Evolutionary conservation across 2,329 filamentous ascomycete species (phyloP).

Genomic region (Penicillium janthinellum): DNA sequence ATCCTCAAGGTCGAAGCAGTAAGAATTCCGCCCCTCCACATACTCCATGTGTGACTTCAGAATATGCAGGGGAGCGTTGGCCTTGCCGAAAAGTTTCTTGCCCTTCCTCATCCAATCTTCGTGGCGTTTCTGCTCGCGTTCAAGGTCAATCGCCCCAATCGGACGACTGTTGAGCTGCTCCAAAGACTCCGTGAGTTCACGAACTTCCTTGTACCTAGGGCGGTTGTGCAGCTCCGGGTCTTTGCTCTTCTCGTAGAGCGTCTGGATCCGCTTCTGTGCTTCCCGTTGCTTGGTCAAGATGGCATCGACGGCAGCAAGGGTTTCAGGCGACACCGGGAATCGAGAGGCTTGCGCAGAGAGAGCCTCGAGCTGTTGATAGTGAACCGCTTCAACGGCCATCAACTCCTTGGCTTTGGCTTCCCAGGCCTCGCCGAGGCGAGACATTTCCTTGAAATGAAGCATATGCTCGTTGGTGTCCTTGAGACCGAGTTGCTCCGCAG

Average conservation of each 20-base stretch:
- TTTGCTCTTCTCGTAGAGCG: conserved; percentile 76
- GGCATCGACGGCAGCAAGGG: conserved; percentile 78
- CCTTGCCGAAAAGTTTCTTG: conserved; percentile 97
- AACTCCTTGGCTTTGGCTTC: conserved; percentile 90
- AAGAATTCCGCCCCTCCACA: conserved; percentile 82
- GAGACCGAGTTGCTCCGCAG: conserved; percentile 76
- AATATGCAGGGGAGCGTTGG: conserved; percentile 94
- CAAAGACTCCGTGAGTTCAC: conserved; percentile 82
- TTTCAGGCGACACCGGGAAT: conserved; percentile 80
- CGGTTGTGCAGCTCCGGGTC: conserved; percentile 74
- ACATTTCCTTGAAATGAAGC: conserved; percentile 72
- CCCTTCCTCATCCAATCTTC: conserved; percentile 99
- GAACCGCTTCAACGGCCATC: conserved; percentile 85
- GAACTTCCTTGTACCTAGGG: conserved; percentile 86
- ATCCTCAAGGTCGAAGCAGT: conserved; percentile 89
- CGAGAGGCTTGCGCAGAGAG: conserved; percentile 78
- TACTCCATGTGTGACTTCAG: conserved; percentile 92
- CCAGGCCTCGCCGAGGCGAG: conserved; percentile 79
- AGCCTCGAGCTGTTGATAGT: conserved; percentile 93
- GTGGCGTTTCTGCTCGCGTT: conserved; percentile 90
- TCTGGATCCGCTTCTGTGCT: conserved; percentile 83
- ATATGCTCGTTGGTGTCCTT: conserved; percentile 79
- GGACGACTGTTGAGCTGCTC: conserved; percentile 92
- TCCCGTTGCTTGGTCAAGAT: conserved; percentile 96
- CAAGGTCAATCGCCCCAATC: conserved; percentile 83